Percentiles rank a stretch among this genome's conserved stretches.
These are phyloP conservation scores for Cladosporium sp. DNA, from an alignment of 2,329 filamentous ascomycete species.

Conservation along the genomic window DNA sequence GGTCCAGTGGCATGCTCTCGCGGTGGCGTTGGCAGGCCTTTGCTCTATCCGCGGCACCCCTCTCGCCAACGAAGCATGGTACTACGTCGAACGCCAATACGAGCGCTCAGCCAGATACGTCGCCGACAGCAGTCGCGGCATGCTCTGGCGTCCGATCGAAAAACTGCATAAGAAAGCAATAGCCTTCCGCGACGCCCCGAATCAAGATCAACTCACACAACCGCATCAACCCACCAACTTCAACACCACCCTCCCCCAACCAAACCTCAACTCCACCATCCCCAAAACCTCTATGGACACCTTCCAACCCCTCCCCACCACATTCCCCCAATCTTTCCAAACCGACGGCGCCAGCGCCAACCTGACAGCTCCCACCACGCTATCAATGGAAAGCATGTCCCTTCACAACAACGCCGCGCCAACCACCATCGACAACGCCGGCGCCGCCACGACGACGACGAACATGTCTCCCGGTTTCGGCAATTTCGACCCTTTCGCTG, in stretches of 20 bases:
- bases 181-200: conserved; percentile 23
- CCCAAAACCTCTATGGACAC: background rate
- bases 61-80: conserved; percentile 49
- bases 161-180: conserved; percentile 50
- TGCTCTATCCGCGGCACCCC: conserved; percentile 46
- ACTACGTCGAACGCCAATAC: conserved; percentile 44
- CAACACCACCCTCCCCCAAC: background rate
- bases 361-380: background rate
- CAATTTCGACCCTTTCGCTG: background rate
- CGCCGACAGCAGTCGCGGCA: conserved; percentile 48
- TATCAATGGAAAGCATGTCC: conserved; percentile 6
- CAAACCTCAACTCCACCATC: background rate
- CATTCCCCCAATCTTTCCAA: background rate
- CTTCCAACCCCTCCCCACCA: background rate
- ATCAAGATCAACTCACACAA: background rate
- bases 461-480: background rate
- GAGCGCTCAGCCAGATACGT: conserved; percentile 42
- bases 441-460: background rate
- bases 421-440: background rate
- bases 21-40: conserved; percentile 51
- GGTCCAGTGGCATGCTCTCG: conserved; percentile 54
- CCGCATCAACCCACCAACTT: background rate
- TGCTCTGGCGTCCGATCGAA: conserved; percentile 52
- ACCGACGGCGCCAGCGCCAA: background rate
- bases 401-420: conserved; percentile 3